Base-by-base conservation (phyloP, 805 yeast genomes). In the Lipomyces chichibuensis region DNA sequence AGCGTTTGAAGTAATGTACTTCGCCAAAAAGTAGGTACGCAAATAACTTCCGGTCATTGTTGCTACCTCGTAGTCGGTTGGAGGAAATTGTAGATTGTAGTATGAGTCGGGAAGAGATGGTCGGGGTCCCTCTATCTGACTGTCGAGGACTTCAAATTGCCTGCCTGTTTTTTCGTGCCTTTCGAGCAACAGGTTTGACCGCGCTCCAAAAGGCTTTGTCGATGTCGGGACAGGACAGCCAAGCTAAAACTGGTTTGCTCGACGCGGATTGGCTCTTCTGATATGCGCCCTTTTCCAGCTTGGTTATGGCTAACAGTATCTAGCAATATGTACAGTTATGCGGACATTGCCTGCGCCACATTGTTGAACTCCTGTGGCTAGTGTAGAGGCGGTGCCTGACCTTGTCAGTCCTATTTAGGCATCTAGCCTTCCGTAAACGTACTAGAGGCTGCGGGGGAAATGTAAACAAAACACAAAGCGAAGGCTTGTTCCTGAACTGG, bases 1-100 rank as follows among this genome's bases (percentile, higher is more conserved):
- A 72, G 92, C 85, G 65, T 64, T 68, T 23, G 65, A 23, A 33
- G 51, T 64, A 23, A 68, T 63, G 39, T 39, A 49, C 61, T 63
- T 37, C 8, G 71, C 70, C 37, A 68, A 62, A 53, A 46, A 20
- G 57, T 62, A 59, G 25, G 71, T 66, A 53, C 69, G 64, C 65
- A 65, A 59, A 37, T 60, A 63, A 56, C 69, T 62, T 53, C 69
- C 69, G 52, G 71, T 66, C 71, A 68, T 68, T 59, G 25, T 63
- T 52, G 14, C 55, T 25, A 13, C 17, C 35, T 54, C 17, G 3
- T 20, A 29, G 17, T 51, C 20, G 23, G 20, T 29, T 27, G 20
- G 33, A 53, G 33, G 17, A 20, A 13, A 23, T 51, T 46, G 55
- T 8, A 13, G 55, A 46, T 23, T n/a, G 17, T 9, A n/a, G 32